Percentiles rank a stretch among this genome's conserved stretches.
Conservation (phyloP, 1,284 basidiomycete species). For the Peniophora sp. region DNA sequence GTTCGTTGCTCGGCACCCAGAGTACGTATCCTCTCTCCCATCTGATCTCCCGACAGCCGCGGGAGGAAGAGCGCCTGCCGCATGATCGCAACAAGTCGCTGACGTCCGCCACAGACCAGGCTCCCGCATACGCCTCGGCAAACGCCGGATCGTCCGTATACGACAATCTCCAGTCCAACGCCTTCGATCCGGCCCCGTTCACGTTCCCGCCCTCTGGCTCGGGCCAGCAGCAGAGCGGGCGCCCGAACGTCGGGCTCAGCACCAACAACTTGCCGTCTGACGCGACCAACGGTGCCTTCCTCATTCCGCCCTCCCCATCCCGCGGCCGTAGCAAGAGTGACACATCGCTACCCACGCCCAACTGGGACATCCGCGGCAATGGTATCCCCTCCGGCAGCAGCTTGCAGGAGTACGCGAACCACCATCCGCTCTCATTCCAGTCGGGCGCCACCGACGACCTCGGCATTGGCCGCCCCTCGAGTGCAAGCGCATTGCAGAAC, state of each 20-base stretch:
- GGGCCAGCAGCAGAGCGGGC: conserved; percentile 13
- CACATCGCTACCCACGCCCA: conserved; percentile 45
- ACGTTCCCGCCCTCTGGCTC: conserved; percentile 18
- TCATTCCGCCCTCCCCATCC: conserved; percentile 27
- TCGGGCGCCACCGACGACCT: conserved; percentile 12
- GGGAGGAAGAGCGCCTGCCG: not conserved
- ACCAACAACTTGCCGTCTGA: not conserved
- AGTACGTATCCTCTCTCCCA: conserved; percentile 28
- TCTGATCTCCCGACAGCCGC: not conserved
- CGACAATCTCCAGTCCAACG: conserved; percentile 7
- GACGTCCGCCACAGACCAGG: not conserved
- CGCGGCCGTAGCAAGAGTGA: conserved; percentile 56
- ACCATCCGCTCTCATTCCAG: conserved; percentile 40
- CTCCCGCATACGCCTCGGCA: conserved; percentile 8
- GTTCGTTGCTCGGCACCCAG: conserved; percentile 35
- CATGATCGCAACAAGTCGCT: conserved; percentile 3
- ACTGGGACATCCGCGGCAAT: conserved; percentile 34
- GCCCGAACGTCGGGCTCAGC: conserved; percentile 6
- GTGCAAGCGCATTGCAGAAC: conserved; percentile 22
- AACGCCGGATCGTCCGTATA: conserved; percentile 9
- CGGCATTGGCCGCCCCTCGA: conserved; percentile 17
- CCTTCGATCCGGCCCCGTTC: conserved; percentile 21
- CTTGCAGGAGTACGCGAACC: conserved; percentile 16
- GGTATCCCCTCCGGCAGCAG: conserved; percentile 12
- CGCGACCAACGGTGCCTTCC: conserved; percentile 13